Conservation (phyloP, 495 filamentous ascomycete species). For the Penicillium chermesinum region DNA sequence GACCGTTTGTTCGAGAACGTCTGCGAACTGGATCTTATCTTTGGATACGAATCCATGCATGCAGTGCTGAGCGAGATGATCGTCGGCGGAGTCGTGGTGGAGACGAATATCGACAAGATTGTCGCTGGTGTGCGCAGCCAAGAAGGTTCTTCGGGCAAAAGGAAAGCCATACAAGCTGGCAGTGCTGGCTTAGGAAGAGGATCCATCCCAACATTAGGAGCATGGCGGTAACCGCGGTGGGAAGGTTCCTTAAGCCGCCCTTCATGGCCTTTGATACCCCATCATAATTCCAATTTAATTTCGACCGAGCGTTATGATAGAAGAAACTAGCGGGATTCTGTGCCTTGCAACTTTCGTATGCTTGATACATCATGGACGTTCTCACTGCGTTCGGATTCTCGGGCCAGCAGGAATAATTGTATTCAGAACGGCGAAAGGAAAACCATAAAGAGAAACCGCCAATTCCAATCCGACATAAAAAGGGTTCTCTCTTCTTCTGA, state of each 20-base stretch:
- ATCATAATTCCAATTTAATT: too few relatives aligned
- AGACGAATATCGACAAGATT: constrained; percentile 84
- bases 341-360: too few relatives aligned
- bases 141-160: constrained; percentile 74
- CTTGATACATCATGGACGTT: too few relatives aligned
- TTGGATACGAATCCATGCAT: constrained; percentile 97
- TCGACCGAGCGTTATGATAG: too few relatives aligned
- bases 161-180: constrained; percentile 45
- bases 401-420: too few relatives aligned
- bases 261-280: neutral
- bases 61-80: constrained; percentile 90
- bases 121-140: constrained; percentile 77
- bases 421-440: too few relatives aligned
- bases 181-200: constrained; percentile 37
- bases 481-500: too few relatives aligned
- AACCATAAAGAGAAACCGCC: too few relatives aligned
- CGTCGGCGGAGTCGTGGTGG: constrained; percentile 90
- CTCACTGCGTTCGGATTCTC: too few relatives aligned
- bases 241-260: neutral
- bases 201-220: constrained; percentile 36
- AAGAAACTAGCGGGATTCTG: too few relatives aligned
- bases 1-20: constrained; percentile 97
- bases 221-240: constrained; percentile 32
- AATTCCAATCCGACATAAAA: too few relatives aligned
- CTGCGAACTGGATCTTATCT: constrained; percentile 96